These are phyloP conservation scores for Aspergillus phoenicis DNA, from an alignment of 2,329 filamentous ascomycete species.

Conservation along the genomic window DNA sequence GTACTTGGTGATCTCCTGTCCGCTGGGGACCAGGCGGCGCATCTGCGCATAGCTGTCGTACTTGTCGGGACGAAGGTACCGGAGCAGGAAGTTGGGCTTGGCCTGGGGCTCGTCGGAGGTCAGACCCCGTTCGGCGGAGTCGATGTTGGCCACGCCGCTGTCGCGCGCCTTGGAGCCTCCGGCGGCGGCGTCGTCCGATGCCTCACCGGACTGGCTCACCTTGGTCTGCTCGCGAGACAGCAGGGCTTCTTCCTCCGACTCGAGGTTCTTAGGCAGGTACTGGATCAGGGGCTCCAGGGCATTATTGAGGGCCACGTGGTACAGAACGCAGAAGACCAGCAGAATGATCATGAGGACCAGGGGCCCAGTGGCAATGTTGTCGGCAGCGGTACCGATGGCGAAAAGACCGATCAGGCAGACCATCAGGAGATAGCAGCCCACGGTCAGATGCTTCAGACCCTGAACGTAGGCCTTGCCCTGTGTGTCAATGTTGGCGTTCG, in stretches of 20 bases:
- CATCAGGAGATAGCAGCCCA: conserved; percentile 80
- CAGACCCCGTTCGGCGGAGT: conserved; percentile 42
- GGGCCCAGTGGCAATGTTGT: conserved; percentile 66
- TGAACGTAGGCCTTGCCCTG: conserved; percentile 85
- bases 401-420: conserved; percentile 85
- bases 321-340: conserved; percentile 73
- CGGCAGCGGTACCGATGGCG: conserved; percentile 65
- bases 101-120: conserved; percentile 30
- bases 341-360: conserved; percentile 75
- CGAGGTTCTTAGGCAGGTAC: conserved; percentile 75
- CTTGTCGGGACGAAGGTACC: conserved; percentile 75
- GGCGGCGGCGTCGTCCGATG: conserved; percentile 22
- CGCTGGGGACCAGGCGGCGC: conserved; percentile 67
- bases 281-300: conserved; percentile 75
- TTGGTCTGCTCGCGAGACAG: conserved; percentile 37
- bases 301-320: conserved; percentile 71
- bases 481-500: conserved; percentile 78
- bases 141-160: conserved; percentile 33
- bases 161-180: conserved; percentile 17
- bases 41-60: conserved; percentile 73
- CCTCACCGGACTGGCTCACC: conserved; percentile 23
- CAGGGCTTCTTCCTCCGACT: conserved; percentile 58
- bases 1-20: conserved; percentile 61
- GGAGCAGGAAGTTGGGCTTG: conserved; percentile 40
- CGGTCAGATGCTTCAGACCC: conserved; percentile 82